Evolutionary conservation across 2,329 filamentous ascomycete genomes (phyloP).

Genomic region (Leptographium lundbergii): DNA sequence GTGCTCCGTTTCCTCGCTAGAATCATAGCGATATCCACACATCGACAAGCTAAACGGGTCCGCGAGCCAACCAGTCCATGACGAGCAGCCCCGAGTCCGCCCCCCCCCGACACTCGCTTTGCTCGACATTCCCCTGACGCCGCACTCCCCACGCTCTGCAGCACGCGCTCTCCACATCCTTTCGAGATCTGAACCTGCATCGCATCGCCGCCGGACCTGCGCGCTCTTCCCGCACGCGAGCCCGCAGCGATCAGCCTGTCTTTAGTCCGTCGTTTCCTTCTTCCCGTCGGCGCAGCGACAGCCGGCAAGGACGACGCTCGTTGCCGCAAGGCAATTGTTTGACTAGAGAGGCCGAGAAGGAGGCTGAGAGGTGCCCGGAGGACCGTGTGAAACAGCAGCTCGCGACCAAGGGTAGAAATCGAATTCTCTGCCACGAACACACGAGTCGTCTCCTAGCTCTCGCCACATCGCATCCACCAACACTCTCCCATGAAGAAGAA

Average conservation of each 20-base stretch:
- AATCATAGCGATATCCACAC: not conserved
- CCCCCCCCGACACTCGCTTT: not conserved
- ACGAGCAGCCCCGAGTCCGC: not conserved
- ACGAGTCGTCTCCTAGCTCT: not conserved
- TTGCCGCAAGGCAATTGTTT: not conserved
- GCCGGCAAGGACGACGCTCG: not conserved
- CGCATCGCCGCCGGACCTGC: not conserved
- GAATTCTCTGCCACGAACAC: not conserved
- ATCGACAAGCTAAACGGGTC: not conserved
- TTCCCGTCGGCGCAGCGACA: not conserved
- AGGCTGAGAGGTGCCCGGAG: not conserved
- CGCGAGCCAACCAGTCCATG: not conserved
- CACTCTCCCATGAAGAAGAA: slow-evolving; percentile 1
- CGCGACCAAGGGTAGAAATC: not conserved
- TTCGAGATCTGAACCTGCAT: not conserved
- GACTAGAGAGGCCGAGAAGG: not conserved
- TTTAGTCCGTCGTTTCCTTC: too few species aligned
- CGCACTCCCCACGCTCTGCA: not conserved
- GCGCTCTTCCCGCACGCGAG: not conserved
- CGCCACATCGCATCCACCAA: not conserved
- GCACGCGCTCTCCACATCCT: not conserved
- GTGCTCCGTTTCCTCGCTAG: not conserved
- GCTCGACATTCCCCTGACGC: not conserved
- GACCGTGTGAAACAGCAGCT: not conserved
- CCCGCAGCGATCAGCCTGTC: too few species aligned